Base-by-base conservation (phyloP, 306 rosid species). In the Cucumis melo region DNA sequence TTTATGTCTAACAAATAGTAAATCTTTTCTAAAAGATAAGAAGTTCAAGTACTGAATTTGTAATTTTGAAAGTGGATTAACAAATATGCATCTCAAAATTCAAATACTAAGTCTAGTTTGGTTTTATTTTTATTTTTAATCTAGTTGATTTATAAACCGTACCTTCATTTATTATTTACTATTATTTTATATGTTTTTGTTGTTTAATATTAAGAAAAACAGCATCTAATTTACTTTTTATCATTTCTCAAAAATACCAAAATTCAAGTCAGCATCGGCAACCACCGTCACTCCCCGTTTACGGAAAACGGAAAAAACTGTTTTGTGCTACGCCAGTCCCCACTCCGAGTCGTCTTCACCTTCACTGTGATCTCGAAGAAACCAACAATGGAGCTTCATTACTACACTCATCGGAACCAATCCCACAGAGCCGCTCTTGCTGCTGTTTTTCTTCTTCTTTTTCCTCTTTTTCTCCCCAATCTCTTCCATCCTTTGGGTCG, bases 401-500 rank as follows among this genome's bases (percentile, higher is more conserved):
- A 29, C 65, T 75, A 75, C 58, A 68, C 60, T 66, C 60, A 79
- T 51, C 54, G 77, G 4, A 75, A 19, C 73, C 82, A 59, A 13
- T 79, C 88, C 46, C 86, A 82, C 58, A 81, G 66, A 80, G 81
- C 78, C 23, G 85, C 85, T 42, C 60, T 82, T 78, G 85, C 80
- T 16, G 80, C 50, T 16, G 23, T 81, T 46, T 75, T 79, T 75
- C 82, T 80, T 83, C 63, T 80, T 50, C 77, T 89, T 12, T 89
- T 83, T 50, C 96, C 97, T 1, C 60, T 80, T 79, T 78, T 92
- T 74, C 81, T 77, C 58, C 93, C 96, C 73, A 51, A 73, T 73
- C 89, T 94, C 50, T 90, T 90, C 81, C 76, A 76, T 46, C 97
- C 98, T 55, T 81, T 89, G 56, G 83, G 81, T 72, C 79, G 86